Evolutionary conservation across 2,329 filamentous ascomycete genomes (phyloP).

Genomic region (Penicillium sp.): DNA sequence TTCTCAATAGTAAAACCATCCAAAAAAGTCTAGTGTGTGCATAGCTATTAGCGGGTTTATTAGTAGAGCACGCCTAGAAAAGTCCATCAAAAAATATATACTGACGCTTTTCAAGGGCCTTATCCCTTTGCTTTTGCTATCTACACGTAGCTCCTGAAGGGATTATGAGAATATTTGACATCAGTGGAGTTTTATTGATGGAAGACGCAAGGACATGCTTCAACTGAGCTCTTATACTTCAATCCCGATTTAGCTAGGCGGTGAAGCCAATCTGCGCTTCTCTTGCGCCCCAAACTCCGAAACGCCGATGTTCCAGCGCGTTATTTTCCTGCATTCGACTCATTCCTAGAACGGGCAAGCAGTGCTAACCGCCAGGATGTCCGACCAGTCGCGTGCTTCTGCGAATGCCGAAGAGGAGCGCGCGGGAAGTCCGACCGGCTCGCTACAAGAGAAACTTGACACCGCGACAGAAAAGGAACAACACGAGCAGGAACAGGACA

Average conservation of each 20-base stretch:
- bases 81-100: no score
- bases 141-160: no score
- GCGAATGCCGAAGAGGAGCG: slow-evolving; percentile 64
- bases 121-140: no score
- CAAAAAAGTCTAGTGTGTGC: no score
- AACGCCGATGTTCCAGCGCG: slow-evolving; percentile 3
- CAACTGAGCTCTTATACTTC: neutral
- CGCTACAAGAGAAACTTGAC: slow-evolving; percentile 58
- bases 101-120: no score
- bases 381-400: slow-evolving; percentile 6
- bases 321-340: neutral
- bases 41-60: no score
- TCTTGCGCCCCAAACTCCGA: neutral
- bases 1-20: no score
- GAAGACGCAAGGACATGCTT: neutral
- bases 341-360: neutral
- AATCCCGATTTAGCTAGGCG: slow-evolving; percentile 1
- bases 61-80: no score
- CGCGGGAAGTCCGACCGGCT: slow-evolving; percentile 85
- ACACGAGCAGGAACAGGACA: slow-evolving; percentile 9
- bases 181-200: neutral
- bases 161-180: neutral
- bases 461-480: slow-evolving; percentile 17
- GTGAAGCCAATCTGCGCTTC: neutral
- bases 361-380: slow-evolving; percentile 13